Percentiles rank a stretch among this genome's conserved stretches.
phyloP scores from a whole-genome alignment of 495 filamentous ascomycete species.

The Halenospora varia region DNA sequence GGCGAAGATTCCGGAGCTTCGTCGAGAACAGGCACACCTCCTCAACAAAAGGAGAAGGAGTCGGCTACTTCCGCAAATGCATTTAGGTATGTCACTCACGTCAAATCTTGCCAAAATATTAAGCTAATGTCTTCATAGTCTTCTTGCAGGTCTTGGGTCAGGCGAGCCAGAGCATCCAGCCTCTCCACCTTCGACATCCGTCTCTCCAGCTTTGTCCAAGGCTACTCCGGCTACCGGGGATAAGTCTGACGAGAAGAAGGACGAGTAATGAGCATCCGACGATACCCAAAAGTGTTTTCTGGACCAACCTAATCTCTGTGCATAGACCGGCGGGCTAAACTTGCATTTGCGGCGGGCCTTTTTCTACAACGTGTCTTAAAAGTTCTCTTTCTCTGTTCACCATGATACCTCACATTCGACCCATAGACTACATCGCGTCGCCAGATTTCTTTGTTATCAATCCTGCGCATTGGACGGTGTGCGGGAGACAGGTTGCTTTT shows the following conservation, averaged over 20 bases:
- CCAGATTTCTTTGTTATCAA: slow-evolving; percentile 24
- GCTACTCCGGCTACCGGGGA: slow-evolving; percentile 53
- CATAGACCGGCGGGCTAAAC: slow-evolving; percentile 31
- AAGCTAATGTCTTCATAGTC: slow-evolving; percentile 18
- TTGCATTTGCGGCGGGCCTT: slow-evolving; percentile 42
- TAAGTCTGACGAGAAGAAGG: slow-evolving; percentile 40
- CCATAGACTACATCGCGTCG: slow-evolving; percentile 26
- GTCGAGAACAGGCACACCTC: slow-evolving; percentile 84
- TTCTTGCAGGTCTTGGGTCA: slow-evolving; percentile 25
- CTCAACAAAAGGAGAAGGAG: slow-evolving; percentile 65
- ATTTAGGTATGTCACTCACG: slow-evolving; percentile 65
- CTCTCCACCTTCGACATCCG: slow-evolving; percentile 62
- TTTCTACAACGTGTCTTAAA: slow-evolving; percentile 41
- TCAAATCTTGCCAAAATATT: not conserved
- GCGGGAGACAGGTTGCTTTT: slow-evolving; percentile 25
- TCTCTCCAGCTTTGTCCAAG: slow-evolving; percentile 55
- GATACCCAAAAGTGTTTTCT: slow-evolving; percentile 25
- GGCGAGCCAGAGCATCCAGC: slow-evolving; percentile 45
- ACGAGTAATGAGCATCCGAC: slow-evolving; percentile 29
- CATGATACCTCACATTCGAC: slow-evolving; percentile 39
- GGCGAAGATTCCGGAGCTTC: slow-evolving; percentile 78
- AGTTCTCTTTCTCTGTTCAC: slow-evolving; percentile 30
- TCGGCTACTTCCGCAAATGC: slow-evolving; percentile 72
- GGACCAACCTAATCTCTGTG: slow-evolving; percentile 25
- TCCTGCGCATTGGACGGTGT: slow-evolving; percentile 25